These are phyloP conservation scores for Mallotus nudiflorus DNA, from an alignment of 345 rosid species.

Conservation along the genomic window DNA sequence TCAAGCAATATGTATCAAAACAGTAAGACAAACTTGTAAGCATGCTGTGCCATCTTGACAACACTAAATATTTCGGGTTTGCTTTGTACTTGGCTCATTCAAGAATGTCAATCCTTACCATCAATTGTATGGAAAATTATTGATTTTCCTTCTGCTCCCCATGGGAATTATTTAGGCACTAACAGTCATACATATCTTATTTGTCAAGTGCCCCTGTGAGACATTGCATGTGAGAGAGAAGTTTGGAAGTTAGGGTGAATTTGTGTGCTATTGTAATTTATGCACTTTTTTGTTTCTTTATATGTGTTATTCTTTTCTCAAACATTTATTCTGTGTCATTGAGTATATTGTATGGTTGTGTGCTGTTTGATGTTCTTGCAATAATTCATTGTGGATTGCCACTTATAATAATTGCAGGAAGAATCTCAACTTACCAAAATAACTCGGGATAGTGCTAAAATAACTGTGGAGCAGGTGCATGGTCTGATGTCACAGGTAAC, in stretches of 20 bases:
- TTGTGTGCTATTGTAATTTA: background rate
- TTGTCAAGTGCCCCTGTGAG: background rate
- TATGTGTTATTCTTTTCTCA: background rate
- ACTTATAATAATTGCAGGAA: constrained; percentile 84
- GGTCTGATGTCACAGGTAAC: constrained; percentile 98
- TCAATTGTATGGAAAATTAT: background rate
- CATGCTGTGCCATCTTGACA: background rate
- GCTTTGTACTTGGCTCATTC: background rate
- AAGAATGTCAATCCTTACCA: background rate
- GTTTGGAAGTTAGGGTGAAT: background rate
- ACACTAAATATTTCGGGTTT: constrained; percentile 3
- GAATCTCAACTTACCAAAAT: constrained; percentile 97
- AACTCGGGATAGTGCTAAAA: constrained; percentile 94
- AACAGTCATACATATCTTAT: too few species aligned
- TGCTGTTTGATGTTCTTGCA: background rate
- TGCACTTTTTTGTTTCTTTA: background rate
- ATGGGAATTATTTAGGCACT: background rate
- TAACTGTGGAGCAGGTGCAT: constrained; percentile 96
- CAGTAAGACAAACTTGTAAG: background rate
- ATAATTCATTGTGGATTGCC: background rate
- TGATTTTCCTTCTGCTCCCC: background rate
- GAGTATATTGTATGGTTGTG: background rate
- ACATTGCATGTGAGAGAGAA: background rate
- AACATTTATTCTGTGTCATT: too few species aligned
- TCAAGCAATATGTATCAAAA: background rate